Conservation (phyloP, 345 rosid genomes). For the Populus simonii region DNA sequence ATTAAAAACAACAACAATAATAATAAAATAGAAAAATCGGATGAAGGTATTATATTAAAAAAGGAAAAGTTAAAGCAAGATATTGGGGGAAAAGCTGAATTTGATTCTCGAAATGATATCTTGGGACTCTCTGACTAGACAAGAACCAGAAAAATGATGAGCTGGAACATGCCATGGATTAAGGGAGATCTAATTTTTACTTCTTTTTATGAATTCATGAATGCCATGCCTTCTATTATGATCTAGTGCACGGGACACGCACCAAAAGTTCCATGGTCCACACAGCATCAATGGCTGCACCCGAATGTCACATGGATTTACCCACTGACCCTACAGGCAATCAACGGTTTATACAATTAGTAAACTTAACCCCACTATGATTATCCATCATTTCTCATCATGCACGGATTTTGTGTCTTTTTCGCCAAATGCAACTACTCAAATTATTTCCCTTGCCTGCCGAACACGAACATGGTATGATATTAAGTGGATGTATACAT, state of each 20-base stretch:
- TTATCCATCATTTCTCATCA: slow-evolving; percentile 18
- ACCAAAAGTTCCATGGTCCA: slow-evolving; percentile 11
- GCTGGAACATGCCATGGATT: background rate
- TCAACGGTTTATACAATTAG: slow-evolving; percentile 16
- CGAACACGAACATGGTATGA: background rate
- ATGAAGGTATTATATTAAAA: background rate
- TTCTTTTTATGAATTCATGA: background rate
- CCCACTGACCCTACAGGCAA: slow-evolving; percentile 26
- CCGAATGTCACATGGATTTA: slow-evolving; percentile 1
- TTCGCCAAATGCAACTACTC: background rate
- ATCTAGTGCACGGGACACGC: slow-evolving; percentile 21
- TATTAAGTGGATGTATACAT: background rate
- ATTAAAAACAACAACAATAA: background rate
- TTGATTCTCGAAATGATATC: slow-evolving; percentile 8
- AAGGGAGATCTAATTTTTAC: background rate
- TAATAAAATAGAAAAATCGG: slow-evolving; percentile 14
- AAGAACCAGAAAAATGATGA: background rate
- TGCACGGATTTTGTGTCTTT: background rate
- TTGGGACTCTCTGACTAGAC: background rate
- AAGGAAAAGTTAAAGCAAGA: background rate
- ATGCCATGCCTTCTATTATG: slow-evolving; percentile 5
- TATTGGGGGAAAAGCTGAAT: no score
- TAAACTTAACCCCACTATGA: slow-evolving; percentile 16
- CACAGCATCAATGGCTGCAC: background rate
- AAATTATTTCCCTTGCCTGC: no score